phyloP scores from a whole-genome alignment of 2,329 filamentous ascomycete genomes.

The Nemania diffusa region DNA sequence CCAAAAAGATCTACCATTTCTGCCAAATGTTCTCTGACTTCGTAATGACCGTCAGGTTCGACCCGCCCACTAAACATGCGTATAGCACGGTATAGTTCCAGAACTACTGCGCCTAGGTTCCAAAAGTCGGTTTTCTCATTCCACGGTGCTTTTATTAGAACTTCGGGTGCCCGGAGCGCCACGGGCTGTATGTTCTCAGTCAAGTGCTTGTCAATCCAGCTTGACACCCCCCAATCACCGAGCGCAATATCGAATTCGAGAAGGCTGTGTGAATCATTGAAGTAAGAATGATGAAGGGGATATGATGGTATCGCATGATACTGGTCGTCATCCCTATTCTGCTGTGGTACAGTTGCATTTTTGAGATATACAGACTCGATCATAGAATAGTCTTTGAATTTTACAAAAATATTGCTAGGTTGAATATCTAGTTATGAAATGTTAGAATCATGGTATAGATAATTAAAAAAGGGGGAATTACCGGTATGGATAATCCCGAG shows the following conservation, averaged over 20 bases:
- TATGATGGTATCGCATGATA: too few relatives aligned
- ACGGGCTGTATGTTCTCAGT: slow-evolving; percentile 39
- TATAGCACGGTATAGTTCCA: slow-evolving; percentile 33
- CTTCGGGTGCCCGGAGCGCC: slow-evolving; percentile 44
- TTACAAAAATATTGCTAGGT: slow-evolving; percentile 42
- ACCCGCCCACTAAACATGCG: slow-evolving; percentile 38
- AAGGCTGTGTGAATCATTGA: too few relatives aligned
- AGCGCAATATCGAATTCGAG: slow-evolving; percentile 39
- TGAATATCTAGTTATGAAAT: slow-evolving; percentile 37
- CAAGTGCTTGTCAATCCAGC: slow-evolving; percentile 37
- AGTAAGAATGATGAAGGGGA: too few relatives aligned
- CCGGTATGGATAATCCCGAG: slow-evolving; percentile 23
- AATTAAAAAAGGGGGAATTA: not conserved
- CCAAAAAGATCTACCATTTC: slow-evolving; percentile 39
- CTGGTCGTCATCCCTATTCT: too few relatives aligned
- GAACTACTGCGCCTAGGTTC: slow-evolving; percentile 41
- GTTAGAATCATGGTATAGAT: too few relatives aligned
- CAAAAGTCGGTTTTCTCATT: slow-evolving; percentile 37
- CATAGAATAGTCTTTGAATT: slow-evolving; percentile 36
- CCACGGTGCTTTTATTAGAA: slow-evolving; percentile 42
- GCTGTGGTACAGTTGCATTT: slow-evolving; percentile 1
- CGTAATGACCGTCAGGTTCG: slow-evolving; percentile 24
- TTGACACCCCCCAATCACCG: slow-evolving; percentile 41
- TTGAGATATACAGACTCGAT: slow-evolving; percentile 36
- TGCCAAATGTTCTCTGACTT: slow-evolving; percentile 27